phyloP scores from a whole-genome alignment of 345 rosid genomes.

The Hevea brasiliensis region DNA sequence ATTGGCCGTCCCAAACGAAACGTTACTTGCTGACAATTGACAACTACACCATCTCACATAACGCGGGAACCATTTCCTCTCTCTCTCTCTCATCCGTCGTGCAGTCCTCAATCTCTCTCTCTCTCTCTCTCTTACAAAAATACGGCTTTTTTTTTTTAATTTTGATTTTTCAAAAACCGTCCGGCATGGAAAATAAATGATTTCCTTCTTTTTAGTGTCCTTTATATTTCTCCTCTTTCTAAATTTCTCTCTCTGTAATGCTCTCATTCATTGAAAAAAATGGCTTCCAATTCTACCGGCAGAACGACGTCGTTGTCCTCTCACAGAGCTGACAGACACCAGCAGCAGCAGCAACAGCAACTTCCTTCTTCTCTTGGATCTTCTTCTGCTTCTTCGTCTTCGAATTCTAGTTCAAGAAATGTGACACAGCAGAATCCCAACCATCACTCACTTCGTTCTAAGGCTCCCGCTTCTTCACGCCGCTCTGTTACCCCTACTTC shows the following conservation, averaged over 20 bases:
- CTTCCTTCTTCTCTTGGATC: conserved; percentile 25
- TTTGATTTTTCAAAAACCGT: too few species aligned
- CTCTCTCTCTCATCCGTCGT: conserved; percentile 31
- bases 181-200: too few species aligned
- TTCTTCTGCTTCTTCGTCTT: conserved; percentile 37
- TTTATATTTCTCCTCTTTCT: too few species aligned
- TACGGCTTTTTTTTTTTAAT: too few species aligned
- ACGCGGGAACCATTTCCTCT: conserved; percentile 18
- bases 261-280: background rate
- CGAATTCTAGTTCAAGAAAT: conserved; percentile 29
- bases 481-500: conserved; percentile 72
- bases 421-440: background rate
- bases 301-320: conserved; percentile 27
- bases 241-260: background rate
- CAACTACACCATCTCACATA: background rate
- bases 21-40: background rate
- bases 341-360: conserved; percentile 21
- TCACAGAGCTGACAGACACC: conserved; percentile 33
- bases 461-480: conserved; percentile 33
- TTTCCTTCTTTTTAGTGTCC: too few species aligned
- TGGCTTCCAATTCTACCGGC: conserved; percentile 33
- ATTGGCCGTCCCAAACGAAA: background rate
- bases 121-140: background rate
- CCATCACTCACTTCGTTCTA: conserved; percentile 29
- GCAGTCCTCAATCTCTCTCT: conserved; percentile 40